These are phyloP conservation scores for Penicillium sp. DNA, from an alignment of 2,329 filamentous ascomycete genomes.

Conservation along the genomic window DNA sequence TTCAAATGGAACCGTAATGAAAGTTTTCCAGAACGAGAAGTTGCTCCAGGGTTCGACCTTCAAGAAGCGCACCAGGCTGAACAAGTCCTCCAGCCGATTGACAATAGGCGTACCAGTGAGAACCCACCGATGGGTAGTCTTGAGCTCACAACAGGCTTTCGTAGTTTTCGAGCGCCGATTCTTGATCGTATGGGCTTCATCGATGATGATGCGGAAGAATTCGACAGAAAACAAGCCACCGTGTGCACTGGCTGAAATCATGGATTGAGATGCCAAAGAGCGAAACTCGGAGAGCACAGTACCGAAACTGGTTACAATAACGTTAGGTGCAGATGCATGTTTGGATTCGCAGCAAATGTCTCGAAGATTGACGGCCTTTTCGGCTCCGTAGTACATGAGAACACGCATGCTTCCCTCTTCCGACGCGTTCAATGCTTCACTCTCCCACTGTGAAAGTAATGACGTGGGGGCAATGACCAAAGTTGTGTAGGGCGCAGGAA, in stretches of 20 bases:
- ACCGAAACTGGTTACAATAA: constrained; percentile 95
- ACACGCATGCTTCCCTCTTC: constrained; percentile 78
- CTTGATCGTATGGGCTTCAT: constrained; percentile 95
- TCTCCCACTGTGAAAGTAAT: constrained; percentile 93
- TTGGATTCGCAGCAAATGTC: constrained; percentile 76
- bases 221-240: constrained; percentile 85
- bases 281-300: constrained; percentile 87
- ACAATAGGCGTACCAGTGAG: constrained; percentile 96
- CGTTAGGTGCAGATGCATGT: constrained; percentile 73
- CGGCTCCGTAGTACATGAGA: constrained; percentile 87
- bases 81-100: constrained; percentile 91
- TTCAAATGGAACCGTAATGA: constrained; percentile 96
- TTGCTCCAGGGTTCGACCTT: constrained; percentile 97
- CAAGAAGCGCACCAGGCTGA: constrained; percentile 88
- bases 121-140: constrained; percentile 84
- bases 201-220: constrained; percentile 92
- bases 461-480: constrained; percentile 97
- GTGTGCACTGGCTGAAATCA: constrained; percentile 66
- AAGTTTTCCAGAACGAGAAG: constrained; percentile 98
- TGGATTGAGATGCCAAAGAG: constrained; percentile 59
- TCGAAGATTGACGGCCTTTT: constrained; percentile 78
- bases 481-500: constrained; percentile 81
- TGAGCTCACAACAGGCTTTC: constrained; percentile 88
- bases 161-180: constrained; percentile 88
- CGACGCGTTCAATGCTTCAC: constrained; percentile 89